These are phyloP conservation scores for Rhynchospora breviuscula DNA, from an alignment of 176 grass and related monocot species.

Conservation along the genomic window DNA sequence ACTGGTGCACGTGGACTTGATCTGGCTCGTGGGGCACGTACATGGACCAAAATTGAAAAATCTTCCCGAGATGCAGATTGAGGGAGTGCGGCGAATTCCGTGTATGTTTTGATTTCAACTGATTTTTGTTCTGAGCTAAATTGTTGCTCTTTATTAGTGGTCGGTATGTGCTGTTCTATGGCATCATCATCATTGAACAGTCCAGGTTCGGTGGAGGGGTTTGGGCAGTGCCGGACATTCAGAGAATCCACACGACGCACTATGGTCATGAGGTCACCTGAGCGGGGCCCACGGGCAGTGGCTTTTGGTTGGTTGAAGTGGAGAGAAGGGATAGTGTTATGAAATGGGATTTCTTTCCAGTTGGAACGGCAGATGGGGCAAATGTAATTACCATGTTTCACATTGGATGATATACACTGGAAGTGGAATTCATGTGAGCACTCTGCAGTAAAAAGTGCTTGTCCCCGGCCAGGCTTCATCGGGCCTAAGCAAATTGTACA, in stretches of 20 bases:
- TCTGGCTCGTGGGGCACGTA: constrained; percentile 55
- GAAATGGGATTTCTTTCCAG: constrained; percentile 88
- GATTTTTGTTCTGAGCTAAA: constrained; percentile 32
- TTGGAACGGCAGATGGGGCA: constrained; percentile 86
- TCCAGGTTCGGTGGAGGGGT: constrained; percentile 44
- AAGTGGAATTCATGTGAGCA: constrained; percentile 96
- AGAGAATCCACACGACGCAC: constrained; percentile 37
- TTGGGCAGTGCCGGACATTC: constrained; percentile 27
- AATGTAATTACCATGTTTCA: constrained; percentile 79
- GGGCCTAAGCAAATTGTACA: constrained; percentile 84
- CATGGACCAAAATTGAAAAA: constrained; percentile 74
- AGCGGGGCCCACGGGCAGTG: constrained; percentile 31
- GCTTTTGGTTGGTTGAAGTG: constrained; percentile 37
- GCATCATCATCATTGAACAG: constrained; percentile 85
- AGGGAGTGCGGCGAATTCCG: constrained; percentile 55
- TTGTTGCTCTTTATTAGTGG: constrained; percentile 26
- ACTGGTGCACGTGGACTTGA: constrained; percentile 58
- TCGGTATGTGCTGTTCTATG: constrained; percentile 29
- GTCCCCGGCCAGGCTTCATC: constrained; percentile 74
- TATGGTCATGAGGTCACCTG: constrained; percentile 41
- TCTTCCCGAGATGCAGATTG: constrained; percentile 37
- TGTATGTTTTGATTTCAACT: constrained; percentile 58
- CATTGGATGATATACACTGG: constrained; percentile 87
- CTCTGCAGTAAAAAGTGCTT: constrained; percentile 90
- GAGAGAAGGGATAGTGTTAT: constrained; percentile 38